Percentiles rank a stretch among this genome's conserved stretches.
Evolutionary conservation across 768 basidiomycete genomes (phyloP).

Genomic region (Strobilomyces confusus): DNA sequence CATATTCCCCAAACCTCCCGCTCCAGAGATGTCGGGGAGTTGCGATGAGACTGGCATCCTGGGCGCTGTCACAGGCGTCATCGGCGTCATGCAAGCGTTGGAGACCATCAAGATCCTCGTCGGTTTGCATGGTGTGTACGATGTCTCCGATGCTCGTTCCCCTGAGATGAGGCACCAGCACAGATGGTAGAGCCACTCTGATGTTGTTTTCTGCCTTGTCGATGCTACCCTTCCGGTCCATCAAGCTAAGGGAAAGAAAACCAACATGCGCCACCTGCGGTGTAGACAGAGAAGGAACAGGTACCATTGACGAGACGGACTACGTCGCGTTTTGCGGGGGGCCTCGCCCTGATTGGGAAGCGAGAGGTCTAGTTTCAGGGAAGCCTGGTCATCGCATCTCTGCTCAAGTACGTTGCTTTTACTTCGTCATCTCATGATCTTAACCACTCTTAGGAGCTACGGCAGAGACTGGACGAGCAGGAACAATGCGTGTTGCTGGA

Average conservation of each 20-base stretch:
- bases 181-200: conserved; percentile 61
- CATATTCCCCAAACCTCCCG: conserved; percentile 80
- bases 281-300: conserved; percentile 37
- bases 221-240: conserved; percentile 68
- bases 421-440: not conserved
- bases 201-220: conserved; percentile 73
- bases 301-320: conserved; percentile 54
- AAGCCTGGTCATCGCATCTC: conserved; percentile 40
- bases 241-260: conserved; percentile 75
- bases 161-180: conserved; percentile 3
- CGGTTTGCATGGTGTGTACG: conserved; percentile 56
- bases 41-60: conserved; percentile 90
- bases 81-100: conserved; percentile 85
- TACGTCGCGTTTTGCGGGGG: conserved; percentile 90
- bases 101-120: conserved; percentile 80
- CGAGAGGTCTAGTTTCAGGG: conserved; percentile 45
- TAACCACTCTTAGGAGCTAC: conserved; percentile 44
- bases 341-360: conserved; percentile 59
- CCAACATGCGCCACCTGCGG: conserved; percentile 77
- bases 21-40: conserved; percentile 56
- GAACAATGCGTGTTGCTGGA: conserved; percentile 54
- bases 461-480: conserved; percentile 32
- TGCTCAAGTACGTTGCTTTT: conserved; percentile 36
- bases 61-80: conserved; percentile 84
- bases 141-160: not conserved